phyloP scores from a whole-genome alignment of 805 yeast species.

The Priceomyces castillae region DNA sequence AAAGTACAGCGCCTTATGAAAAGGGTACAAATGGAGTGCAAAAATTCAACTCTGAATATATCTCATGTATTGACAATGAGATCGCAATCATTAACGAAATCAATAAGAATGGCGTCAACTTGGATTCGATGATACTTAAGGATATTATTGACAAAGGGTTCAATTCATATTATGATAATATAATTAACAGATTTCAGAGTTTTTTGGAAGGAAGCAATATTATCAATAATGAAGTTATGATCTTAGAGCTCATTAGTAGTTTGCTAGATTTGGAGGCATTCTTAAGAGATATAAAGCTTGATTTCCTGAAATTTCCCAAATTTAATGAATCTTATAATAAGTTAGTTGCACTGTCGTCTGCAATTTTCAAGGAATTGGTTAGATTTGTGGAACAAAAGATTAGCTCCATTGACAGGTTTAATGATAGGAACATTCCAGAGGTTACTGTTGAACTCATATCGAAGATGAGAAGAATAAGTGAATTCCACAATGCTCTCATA shows the following conservation, averaged over 20 bases:
- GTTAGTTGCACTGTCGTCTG: constrained; percentile 22
- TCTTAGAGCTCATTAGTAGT: constrained; percentile 47
- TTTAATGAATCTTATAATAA: constrained; percentile 13
- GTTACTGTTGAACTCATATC: constrained; percentile 72
- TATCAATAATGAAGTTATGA: constrained; percentile 24
- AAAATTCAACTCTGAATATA: constrained; percentile 50
- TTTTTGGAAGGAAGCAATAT: constrained; percentile 14
- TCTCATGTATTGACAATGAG: constrained; percentile 50
- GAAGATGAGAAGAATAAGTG: constrained; percentile 61
- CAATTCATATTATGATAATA: constrained; percentile 12
- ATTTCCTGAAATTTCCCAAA: constrained; percentile 9
- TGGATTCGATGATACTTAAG: constrained; percentile 37
- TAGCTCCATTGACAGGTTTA: constrained; percentile 41
- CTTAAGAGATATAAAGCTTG: constrained; percentile 13
- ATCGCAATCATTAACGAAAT: constrained; percentile 44
- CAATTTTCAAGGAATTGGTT: constrained; percentile 56
- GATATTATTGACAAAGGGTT: constrained; percentile 27
- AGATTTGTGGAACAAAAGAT: constrained; percentile 54
- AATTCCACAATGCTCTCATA: constrained; percentile 52
- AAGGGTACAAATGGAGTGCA: constrained; percentile 60
- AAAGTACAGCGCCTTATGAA: constrained; percentile 48
- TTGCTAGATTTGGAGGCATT: constrained; percentile 21
- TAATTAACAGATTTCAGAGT: constrained; percentile 13
- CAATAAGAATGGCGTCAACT: constrained; percentile 21
- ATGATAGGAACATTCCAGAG: constrained; percentile 70